Evolutionary conservation across 2,329 filamentous ascomycete genomes (phyloP), one percentile per base, ranked within the genome.

Genomic region (Coniochaeta ligniaria): DNA sequence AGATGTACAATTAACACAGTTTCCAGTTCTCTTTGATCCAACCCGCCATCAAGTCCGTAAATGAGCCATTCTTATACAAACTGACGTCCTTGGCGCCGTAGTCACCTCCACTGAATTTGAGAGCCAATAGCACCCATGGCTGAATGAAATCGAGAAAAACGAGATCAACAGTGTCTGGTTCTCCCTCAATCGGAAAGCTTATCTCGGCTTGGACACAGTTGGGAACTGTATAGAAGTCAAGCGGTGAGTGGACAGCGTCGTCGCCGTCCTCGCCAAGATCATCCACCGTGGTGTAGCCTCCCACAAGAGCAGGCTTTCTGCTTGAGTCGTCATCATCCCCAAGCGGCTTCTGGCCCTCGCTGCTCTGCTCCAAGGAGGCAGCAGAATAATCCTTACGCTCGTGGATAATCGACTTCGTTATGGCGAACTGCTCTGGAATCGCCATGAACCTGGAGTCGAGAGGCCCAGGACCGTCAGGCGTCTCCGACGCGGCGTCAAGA

Each of bases 141-240:
- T 95, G 83, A 38, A 98, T 87, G 72, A 97, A 99, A 71, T 96
- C 92, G 61, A 96, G 84, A 70, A 96, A 99, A 16, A 97, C 86
- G 8, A 99, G 72, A 72, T 98, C 94, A 0, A 99, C 92, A 0
- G 75, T 87, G 59, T 89, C 84, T 0, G 91, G 90, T 17, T 83
- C 77, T 6, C 71, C 75, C 11, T 74, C 67, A 0, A 70, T 63
- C 1, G 87, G 81, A 67, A 96, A 90, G 1, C 74, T 78, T 66
- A 89, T 82, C 61, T 84, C 75, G 1, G 88, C 78, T 71, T 94
- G 89, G 61, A 99, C 84, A 71, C 87, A 91, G 73, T 97, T 97
- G 7, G 95, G 94, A 6, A 94, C 84, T 1, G 76, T 73, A 74
- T 93, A 94, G 71, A 90, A 92, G 35, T 82, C 79, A 64, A 98